phyloP scores from a whole-genome alignment of 169 alveolate species.

The Theileria parva region DNA sequence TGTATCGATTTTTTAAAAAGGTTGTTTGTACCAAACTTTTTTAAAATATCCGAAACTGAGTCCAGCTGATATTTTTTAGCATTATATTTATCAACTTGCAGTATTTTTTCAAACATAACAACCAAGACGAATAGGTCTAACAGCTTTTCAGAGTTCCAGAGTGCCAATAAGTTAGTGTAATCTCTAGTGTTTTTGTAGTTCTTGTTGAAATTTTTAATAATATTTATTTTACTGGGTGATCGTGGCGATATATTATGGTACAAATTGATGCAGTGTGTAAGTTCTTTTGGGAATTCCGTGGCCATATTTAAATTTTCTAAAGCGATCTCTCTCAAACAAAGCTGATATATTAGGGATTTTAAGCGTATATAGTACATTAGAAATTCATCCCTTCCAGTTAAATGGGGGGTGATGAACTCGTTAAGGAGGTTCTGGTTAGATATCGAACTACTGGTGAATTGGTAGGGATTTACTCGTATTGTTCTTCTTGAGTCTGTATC shows the following conservation, averaged over 20 bases:
- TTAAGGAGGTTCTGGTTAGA: conserved; percentile 21
- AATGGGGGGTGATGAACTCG: conserved; percentile 30
- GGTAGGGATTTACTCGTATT: conserved; percentile 48
- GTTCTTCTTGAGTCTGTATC: conserved; percentile 62
- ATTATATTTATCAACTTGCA: conserved; percentile 47
- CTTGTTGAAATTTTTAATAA: background rate
- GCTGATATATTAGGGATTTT: conserved; percentile 23
- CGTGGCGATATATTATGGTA: background rate
- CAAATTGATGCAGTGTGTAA: background rate
- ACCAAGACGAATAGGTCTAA: conserved; percentile 20
- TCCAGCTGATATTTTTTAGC: conserved; percentile 22
- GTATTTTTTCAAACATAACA: conserved; percentile 54
- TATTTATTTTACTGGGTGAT: background rate
- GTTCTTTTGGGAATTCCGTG: background rate
- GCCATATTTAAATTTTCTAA: conserved; percentile 11
- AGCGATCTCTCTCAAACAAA: conserved; percentile 30
- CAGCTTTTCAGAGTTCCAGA: conserved; percentile 10
- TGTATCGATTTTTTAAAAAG: background rate
- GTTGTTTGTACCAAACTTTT: background rate
- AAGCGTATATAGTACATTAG: conserved; percentile 51
- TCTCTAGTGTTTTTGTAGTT: background rate
- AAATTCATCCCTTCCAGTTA: conserved; percentile 31
- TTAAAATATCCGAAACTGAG: background rate
- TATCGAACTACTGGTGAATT: background rate
- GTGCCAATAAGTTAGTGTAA: background rate